Base-by-base conservation (phyloP, 2,329 filamentous ascomycete genomes). In the Calonectria pseudoreteaudii region DNA sequence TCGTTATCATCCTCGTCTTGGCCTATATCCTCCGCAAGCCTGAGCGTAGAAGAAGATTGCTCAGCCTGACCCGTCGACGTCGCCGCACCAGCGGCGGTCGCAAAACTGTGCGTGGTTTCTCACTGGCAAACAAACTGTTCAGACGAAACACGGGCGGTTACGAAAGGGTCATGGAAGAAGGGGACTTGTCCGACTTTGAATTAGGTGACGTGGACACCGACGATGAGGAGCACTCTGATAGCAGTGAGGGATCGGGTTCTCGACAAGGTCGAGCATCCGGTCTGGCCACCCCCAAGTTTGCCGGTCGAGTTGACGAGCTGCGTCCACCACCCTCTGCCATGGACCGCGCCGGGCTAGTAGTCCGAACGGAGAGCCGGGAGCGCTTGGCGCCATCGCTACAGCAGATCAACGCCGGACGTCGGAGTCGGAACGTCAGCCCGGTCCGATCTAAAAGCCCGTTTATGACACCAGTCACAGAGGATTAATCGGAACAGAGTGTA, bases 311-410 rank as follows among this genome's bases (percentile, higher is more conserved):
- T 60, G 91, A 92, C 47, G 86, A 87, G 47, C 72, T 84, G 18
- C 83, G 84, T 31, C 80, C 81, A 31, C 80, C 81, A 18, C 78
- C 81, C 20, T 88, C 86, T 68, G 88, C 88, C 7, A 88, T 93
- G 80, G 91, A 93, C 77, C 86, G 95, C 49, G 92, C 91, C 60
- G 96, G 96, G 1, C 83, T 98, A 76, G 92, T 94, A 68, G 91
- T 95, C 3, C 88, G 96, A 77, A 97, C 94, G 0, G 96, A 98
- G 82, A 98, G 95, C 82, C 89, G 95, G 68, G 97, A 98, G 82
- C 89, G 94, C 72, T 85, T 98, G 47, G 88, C 90, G 20, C 89
- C 91, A 18, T 89, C 86, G 11, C 77, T 89, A 30, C 88, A 89
- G 71, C 87, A 90, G 85, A 82, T 91, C 74, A 89, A 87, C 65